Percentiles rank a stretch among this genome's conserved stretches.
These are phyloP conservation scores for Yarrowia deformans DNA, from an alignment of 805 yeast genomes.

Conservation along the genomic window DNA sequence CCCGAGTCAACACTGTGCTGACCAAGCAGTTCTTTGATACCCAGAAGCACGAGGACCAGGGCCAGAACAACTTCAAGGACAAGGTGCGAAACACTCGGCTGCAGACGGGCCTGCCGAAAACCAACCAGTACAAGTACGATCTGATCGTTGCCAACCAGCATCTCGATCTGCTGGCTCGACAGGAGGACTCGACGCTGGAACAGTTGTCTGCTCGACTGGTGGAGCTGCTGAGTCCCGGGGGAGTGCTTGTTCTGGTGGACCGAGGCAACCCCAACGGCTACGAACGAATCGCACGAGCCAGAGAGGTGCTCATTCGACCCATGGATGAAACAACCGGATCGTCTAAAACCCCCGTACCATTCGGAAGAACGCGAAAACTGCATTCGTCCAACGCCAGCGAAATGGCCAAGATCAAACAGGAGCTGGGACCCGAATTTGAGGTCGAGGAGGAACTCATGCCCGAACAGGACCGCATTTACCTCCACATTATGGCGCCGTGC, in stretches of 20 bases:
- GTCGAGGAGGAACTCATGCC: not conserved
- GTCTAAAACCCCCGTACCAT: conserved; percentile 44
- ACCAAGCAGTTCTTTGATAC: conserved; percentile 79
- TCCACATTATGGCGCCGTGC: conserved; percentile 86
- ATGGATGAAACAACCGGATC: conserved; percentile 51
- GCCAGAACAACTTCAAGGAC: conserved; percentile 2
- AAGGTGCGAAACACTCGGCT: conserved; percentile 45
- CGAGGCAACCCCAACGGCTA: conserved; percentile 91
- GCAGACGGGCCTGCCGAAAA: conserved; percentile 7
- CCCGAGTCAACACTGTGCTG: conserved; percentile 76
- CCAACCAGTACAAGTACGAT: conserved; percentile 58
- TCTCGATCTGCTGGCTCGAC: conserved; percentile 63
- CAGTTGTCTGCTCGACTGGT: conserved; percentile 65
- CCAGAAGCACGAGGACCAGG: conserved; percentile 54
- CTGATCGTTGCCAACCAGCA: conserved; percentile 85
- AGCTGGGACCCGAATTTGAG: conserved; percentile 17
- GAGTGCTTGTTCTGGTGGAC: conserved; percentile 80
- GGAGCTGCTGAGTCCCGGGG: conserved; percentile 73
- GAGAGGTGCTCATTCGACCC: conserved; percentile 90
- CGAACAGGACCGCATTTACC: conserved; percentile 55
- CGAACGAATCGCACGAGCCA: conserved; percentile 85
- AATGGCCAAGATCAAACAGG: conserved; percentile 15
- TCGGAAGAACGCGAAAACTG: conserved; percentile 35
- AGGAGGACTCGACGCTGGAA: conserved; percentile 79
- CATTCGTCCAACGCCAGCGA: not conserved